Conservation (phyloP, 768 basidiomycete species). For the Tephrocybe rancida region DNA sequence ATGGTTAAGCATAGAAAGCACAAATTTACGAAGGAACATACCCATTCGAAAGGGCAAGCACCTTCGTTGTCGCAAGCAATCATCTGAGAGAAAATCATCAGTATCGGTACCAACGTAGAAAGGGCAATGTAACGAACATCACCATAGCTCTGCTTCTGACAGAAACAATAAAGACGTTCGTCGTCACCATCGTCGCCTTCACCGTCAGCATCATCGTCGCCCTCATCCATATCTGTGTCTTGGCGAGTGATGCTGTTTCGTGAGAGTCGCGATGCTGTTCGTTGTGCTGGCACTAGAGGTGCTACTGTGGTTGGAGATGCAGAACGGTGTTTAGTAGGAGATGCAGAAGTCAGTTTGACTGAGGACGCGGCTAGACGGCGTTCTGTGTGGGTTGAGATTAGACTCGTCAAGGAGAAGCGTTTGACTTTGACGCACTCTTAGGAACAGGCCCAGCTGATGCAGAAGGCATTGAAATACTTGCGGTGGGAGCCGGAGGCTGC, state of each 20-base stretch:
- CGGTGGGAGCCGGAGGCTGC: conserved; percentile 20
- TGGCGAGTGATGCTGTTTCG: conserved; percentile 40
- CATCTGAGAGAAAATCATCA: conserved; percentile 44
- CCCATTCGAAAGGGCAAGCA: conserved; percentile 74
- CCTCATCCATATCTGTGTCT: conserved; percentile 38
- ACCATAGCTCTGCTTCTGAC: conserved; percentile 51
- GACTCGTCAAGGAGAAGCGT: neutral
- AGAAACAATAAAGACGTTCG: conserved; percentile 52
- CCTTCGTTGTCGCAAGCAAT: conserved; percentile 71
- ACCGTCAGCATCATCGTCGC: conserved; percentile 42
- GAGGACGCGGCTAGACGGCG: conserved; percentile 42
- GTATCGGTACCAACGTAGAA: neutral
- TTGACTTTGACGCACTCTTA: conserved; percentile 38
- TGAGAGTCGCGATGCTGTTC: conserved; percentile 48
- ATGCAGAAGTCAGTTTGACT: conserved; percentile 40
- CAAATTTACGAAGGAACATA: conserved; percentile 28
- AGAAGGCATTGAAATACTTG: conserved; percentile 21
- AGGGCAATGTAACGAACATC: conserved; percentile 37
- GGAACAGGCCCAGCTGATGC: conserved; percentile 30
- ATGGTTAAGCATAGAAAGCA: neutral
- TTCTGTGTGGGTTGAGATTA: conserved; percentile 31
- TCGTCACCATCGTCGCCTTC: conserved; percentile 49
- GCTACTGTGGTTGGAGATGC: conserved; percentile 43
- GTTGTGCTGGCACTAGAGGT: conserved; percentile 29
- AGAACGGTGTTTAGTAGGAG: conserved; percentile 43